Base-by-base conservation (phyloP, 768 basidiomycete genomes). In the Boletus eberwhitei region DNA sequence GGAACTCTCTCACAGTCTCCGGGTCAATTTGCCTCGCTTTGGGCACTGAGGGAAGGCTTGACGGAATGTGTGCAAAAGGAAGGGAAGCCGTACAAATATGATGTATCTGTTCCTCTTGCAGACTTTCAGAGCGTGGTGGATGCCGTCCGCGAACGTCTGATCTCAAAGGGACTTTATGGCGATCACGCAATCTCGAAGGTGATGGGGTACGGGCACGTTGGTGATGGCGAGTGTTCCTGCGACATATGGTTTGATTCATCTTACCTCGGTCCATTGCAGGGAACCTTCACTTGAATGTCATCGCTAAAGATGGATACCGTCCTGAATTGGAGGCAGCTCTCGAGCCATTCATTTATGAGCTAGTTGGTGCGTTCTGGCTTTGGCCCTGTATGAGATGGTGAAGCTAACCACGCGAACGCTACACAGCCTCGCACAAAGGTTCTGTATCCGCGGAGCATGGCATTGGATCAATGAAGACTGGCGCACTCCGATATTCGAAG, bases 401-500 rank as follows among this genome's bases (percentile, higher is more conserved):
- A 29, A 48, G 45, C 53, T 57, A 32, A 54, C 58, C 40, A 31
- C 24, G n/a, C 19, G 37, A 34, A 47, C 41, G 14, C 13, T 29
- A 17, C 48, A 21, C 58, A 92, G 89, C 85, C 19, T 84, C 82
- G 2, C 80, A 89, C 65, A 81, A 85, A 48, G 96, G 96, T 8
- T 98, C 96, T 0, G 84, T 99, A 60, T 98, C 95, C 7, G 96
- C 96, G 2, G 96, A 99, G 67, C 96, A 99, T 69, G 96, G 96
- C 6, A 86, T 99, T 50, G 95, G 96, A n/a, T 80, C 87, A 0
- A 93, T 93, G 89, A 98, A 98, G 75, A 88, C 90, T 0, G 85
- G 88, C 52, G 91, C 92, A 16, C 82, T 98, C 21, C 80, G 79
- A 37, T 98, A 97, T 72, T 93, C 92, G 7, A 97, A 98, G 74